Base-by-base conservation (phyloP, 2,329 filamentous ascomycete species). In the Sarocladium kiliense region DNA sequence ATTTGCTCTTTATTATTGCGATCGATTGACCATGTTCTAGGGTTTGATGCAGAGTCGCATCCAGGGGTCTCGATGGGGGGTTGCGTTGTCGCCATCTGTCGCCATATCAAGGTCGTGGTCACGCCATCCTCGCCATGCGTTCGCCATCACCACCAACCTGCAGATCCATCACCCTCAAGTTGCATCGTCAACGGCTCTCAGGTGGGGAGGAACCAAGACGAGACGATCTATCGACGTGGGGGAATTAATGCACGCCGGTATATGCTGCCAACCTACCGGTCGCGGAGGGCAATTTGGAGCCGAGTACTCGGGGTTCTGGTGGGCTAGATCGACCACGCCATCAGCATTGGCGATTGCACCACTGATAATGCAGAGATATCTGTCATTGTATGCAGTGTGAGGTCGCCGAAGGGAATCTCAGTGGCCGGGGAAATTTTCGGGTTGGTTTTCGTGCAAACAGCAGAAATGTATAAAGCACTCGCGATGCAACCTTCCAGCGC, bases 341-440 rank as follows among this genome's bases (percentile, higher is more conserved):
- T 51, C 47, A 36, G 27, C 19, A 51, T 51, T 51, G 47, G 30
- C 26, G 25, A 51, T 51, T 36, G 47, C 47, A 51, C 19, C 47
- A 51, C 47, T 36, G 47, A 51, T 51, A 51, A 36, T 36, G 47
- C 6, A n/a, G 25, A 49, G 10, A 18, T 11, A 32, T 30, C 18
- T 25, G 19, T 45, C 41, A 25, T 25, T 21, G 18, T 16, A 5
- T 32, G 44, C 11, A 7, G 23, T 27, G 44, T n/a, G 25, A 30
- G 27, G 14, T 27, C 10, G 26, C 3, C 12, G 6, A 18, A 32
- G 26, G 14, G 5, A n/a, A 3, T 30, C 4, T 7, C n/a, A n/a
- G 30, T 45, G 19, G 41, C 23, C 11, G 9, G 18, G 19, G 23
- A 18, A 45, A 9, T 6, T 26, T 3, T 12, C 18, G 41, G 16